phyloP scores from a whole-genome alignment of 2,329 filamentous ascomycete genomes.

The Laburnicola sp. region DNA sequence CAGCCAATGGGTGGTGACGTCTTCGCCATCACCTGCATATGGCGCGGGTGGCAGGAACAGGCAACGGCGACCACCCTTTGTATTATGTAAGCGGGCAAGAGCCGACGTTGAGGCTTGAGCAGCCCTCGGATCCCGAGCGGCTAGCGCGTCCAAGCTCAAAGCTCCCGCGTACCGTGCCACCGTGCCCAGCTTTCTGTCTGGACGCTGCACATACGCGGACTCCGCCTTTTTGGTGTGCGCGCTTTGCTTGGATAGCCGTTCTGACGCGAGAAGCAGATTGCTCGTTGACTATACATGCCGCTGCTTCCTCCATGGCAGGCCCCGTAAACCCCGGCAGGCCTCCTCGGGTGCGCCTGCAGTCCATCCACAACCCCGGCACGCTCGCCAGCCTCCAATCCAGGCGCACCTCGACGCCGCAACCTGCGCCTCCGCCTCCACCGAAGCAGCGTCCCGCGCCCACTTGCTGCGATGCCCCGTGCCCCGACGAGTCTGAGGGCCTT shows the following conservation, averaged over 20 bases:
- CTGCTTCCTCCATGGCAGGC: conserved; percentile 23
- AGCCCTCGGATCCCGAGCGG: no score
- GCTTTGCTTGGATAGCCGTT: no score
- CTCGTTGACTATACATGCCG: background rate
- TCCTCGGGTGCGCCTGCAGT: conserved; percentile 28
- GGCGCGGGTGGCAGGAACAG: conserved; percentile 14
- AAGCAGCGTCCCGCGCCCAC: conserved; percentile 11
- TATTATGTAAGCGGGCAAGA: no score
- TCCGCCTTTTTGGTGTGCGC: no score
- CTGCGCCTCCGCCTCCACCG: conserved; percentile 17
- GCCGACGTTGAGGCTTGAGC: no score
- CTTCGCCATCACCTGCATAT: conserved; percentile 18
- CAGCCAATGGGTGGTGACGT: conserved; percentile 32
- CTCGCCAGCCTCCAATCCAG: conserved; percentile 23
- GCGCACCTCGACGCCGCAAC: conserved; percentile 25
- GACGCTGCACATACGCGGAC: no score
- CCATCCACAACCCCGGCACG: conserved; percentile 25
- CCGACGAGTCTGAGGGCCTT: conserved; percentile 26
- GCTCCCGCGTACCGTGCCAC: no score
- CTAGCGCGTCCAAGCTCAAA: no score
- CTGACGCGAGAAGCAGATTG: no score
- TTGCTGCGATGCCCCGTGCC: conserved; percentile 36
- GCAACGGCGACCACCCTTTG: background rate
- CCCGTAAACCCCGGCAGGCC: conserved; percentile 14
- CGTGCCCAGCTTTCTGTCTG: no score